Conservation (phyloP, 805 yeast genomes). For the Kodamaea laetipori region DNA sequence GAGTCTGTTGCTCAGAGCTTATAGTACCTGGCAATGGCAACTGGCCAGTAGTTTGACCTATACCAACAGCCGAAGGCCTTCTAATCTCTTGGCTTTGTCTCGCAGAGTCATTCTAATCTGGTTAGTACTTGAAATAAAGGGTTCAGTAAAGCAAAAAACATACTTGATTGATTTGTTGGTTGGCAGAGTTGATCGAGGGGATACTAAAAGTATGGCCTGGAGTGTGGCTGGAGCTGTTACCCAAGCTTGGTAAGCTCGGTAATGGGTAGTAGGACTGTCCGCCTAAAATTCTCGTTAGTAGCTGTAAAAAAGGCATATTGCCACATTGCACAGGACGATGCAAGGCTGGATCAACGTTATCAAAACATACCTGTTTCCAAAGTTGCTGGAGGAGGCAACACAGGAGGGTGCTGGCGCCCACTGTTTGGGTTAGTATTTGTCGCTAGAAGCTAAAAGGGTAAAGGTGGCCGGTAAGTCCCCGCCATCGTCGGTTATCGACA, state of each 20-base stretch:
- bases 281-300: constrained; percentile 34
- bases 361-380: constrained; percentile 50
- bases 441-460: background rate
- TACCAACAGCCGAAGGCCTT: constrained; percentile 28
- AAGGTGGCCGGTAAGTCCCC: background rate
- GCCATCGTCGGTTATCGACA: too few species aligned
- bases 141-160: constrained; percentile 17
- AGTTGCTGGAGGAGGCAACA: constrained; percentile 60
- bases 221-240: constrained; percentile 39
- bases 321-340: constrained; percentile 1
- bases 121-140: constrained; percentile 13
- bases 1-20: constrained; percentile 22
- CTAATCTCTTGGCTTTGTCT: constrained; percentile 27
- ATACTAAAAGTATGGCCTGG: constrained; percentile 50
- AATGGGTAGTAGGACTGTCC: constrained; percentile 51
- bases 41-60: constrained; percentile 20
- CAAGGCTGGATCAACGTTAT: background rate
- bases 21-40: constrained; percentile 32
- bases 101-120: constrained; percentile 20
- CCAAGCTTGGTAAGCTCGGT: constrained; percentile 54
- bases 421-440: constrained; percentile 9
- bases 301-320: background rate
- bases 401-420: constrained; percentile 62
- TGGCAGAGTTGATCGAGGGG: constrained; percentile 46
- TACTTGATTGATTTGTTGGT: constrained; percentile 23